These are phyloP conservation scores for Boletus patriciae DNA, from an alignment of 768 basidiomycete species.

Conservation along the genomic window DNA sequence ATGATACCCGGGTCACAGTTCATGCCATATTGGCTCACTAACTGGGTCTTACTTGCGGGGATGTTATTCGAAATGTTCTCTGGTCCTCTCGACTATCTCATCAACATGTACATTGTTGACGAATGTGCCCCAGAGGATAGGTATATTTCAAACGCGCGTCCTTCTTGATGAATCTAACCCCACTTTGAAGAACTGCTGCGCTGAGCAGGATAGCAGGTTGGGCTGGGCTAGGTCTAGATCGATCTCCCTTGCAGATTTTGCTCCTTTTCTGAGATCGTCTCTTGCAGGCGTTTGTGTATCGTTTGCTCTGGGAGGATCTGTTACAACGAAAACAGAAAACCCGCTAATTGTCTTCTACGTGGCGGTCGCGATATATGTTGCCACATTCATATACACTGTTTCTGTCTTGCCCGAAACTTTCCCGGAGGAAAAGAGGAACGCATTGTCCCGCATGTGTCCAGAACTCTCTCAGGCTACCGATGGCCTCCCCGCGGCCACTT, in stretches of 20 bases:
- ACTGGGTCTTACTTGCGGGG: conserved; percentile 20
- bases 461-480: background rate
- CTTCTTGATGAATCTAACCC: conserved; percentile 2
- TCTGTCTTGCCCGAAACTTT: conserved; percentile 34
- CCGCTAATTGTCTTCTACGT: conserved; percentile 24
- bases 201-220: conserved; percentile 32
- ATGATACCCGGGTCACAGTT: conserved; percentile 21
- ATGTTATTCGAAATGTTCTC: conserved; percentile 19
- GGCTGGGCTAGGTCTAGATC: conserved; percentile 29
- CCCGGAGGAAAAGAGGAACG: conserved; percentile 22
- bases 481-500: background rate
- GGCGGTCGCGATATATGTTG: conserved; percentile 12
- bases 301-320: conserved; percentile 29
- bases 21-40: conserved; percentile 13
- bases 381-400: conserved; percentile 21
- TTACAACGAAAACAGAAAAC: conserved; percentile 29
- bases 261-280: background rate
- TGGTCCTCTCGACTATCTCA: conserved; percentile 17
- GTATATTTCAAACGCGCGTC: conserved; percentile 4
- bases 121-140: conserved; percentile 25
- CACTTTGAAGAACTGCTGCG: conserved; percentile 21
- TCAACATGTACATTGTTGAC: conserved; percentile 33
- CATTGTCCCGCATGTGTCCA: conserved; percentile 8
- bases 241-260: background rate
- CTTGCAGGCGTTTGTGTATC: conserved; percentile 26